Percentiles rank a stretch among this genome's conserved stretches.
Evolutionary conservation across 2,329 filamentous ascomycete genomes (phyloP).

Genomic region (Ophiocordyceps camponoti-leonardi): DNA sequence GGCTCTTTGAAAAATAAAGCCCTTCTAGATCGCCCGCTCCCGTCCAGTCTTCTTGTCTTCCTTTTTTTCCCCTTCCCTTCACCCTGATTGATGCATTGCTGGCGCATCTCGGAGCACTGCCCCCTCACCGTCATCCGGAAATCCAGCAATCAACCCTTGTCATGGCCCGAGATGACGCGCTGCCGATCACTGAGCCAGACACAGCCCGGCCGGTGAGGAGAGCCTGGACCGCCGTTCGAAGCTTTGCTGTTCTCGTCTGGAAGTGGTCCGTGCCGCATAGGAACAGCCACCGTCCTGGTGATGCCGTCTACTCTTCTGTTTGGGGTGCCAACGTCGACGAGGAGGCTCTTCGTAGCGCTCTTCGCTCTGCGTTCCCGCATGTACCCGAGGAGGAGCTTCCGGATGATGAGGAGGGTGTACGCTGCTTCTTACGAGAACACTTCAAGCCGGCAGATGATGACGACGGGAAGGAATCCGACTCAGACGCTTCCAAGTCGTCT

Average conservation of each 20-base stretch:
- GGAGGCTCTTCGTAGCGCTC: neutral
- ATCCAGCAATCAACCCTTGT: neutral
- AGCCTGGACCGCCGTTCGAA: neutral
- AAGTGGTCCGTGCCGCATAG: conserved; percentile 6
- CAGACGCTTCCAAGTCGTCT: neutral
- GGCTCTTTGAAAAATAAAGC: too few relatives aligned
- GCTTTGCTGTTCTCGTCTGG: conserved; percentile 2
- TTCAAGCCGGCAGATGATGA: neutral
- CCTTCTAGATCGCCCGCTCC: neutral
- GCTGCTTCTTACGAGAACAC: neutral
- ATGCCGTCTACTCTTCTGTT: conserved; percentile 3
- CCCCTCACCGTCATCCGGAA: neutral
- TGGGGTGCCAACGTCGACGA: conserved; percentile 2
- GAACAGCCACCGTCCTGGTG: conserved; percentile 5
- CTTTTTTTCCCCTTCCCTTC: neutral
- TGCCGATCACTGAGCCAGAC: neutral
- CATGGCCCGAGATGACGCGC: neutral
- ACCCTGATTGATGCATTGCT: too few relatives aligned
- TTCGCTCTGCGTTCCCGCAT: conserved; percentile 2
- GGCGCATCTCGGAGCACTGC: too few relatives aligned
- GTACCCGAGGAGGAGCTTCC: conserved; percentile 2
- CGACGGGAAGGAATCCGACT: neutral
- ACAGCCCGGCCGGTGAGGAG: neutral
- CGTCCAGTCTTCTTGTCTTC: too few relatives aligned
- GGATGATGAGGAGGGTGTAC: neutral